Percentiles rank a stretch among this genome's conserved stretches.
These are phyloP conservation scores for Talaromyces sp. DNA, from an alignment of 2,329 filamentous ascomycete species.

Conservation along the genomic window DNA sequence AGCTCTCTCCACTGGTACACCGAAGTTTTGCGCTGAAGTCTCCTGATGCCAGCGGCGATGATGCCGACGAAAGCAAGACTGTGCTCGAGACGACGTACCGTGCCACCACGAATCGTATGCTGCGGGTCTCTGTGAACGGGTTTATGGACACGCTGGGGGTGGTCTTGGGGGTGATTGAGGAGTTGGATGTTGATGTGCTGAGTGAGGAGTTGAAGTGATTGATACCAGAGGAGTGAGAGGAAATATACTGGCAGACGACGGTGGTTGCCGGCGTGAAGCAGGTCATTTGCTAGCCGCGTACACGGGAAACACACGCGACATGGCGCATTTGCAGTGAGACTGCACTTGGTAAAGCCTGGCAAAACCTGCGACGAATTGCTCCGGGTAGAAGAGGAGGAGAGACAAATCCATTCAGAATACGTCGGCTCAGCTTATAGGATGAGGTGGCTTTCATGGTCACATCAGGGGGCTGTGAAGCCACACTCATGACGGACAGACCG, in stretches of 20 bases:
- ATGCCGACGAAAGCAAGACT: constrained; percentile 37
- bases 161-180: constrained; percentile 83
- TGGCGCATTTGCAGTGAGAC: not conserved
- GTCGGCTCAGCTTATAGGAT: not conserved
- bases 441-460: not conserved
- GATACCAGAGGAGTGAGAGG: not conserved
- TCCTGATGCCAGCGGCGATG: constrained; percentile 22
- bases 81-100: constrained; percentile 73
- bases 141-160: constrained; percentile 89
- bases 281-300: no score
- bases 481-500: not conserved
- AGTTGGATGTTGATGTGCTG: constrained; percentile 81
- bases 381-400: not conserved
- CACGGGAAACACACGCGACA: not conserved
- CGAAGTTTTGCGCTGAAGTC: constrained; percentile 62
- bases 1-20: constrained; percentile 79
- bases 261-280: not conserved
- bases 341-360: not conserved
- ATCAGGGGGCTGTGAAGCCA: not conserved
- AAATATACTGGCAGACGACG: not conserved
- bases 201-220: constrained; percentile 33
- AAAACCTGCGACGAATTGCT: not conserved
- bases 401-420: not conserved
- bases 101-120: constrained; percentile 92
- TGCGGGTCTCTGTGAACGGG: constrained; percentile 91